Conservation (phyloP, 116 monocot genomes). For the Posidonia oceanica region DNA sequence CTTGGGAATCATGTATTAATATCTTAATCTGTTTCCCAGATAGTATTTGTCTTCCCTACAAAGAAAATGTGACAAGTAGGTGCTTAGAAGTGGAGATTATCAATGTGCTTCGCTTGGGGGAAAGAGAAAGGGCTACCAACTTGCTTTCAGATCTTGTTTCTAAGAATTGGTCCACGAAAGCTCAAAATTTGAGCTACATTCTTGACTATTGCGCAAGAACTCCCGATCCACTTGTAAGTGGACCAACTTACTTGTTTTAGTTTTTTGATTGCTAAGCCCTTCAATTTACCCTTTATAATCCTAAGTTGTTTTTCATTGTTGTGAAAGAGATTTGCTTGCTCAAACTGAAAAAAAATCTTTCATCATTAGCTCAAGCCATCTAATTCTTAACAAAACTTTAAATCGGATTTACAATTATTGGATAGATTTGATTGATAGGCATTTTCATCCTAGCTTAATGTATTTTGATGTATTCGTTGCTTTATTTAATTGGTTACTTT, state of each 20-base stretch:
- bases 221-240: conserved; percentile 75
- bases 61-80: neutral
- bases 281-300: neutral
- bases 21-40: neutral
- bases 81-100: conserved; percentile 46
- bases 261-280: neutral
- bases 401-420: too few relatives aligned
- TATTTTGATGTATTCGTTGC: too few relatives aligned
- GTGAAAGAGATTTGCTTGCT: too few relatives aligned
- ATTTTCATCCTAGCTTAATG: too few relatives aligned
- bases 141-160: conserved; percentile 36
- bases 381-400: too few relatives aligned
- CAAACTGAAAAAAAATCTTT: too few relatives aligned
- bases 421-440: too few relatives aligned
- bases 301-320: too few relatives aligned
- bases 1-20: neutral
- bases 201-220: conserved; percentile 59
- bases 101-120: conserved; percentile 52
- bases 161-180: conserved; percentile 13
- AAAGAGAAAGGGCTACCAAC: conserved; percentile 47
- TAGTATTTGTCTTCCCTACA: neutral
- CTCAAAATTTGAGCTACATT: conserved; percentile 47
- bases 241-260: neutral
- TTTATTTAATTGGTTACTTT: too few relatives aligned
- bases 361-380: too few relatives aligned